Percentiles rank a stretch among this genome's conserved stretches.
Conservation (phyloP, 306 rosid species). For the Oxytropis ochrocephala region DNA sequence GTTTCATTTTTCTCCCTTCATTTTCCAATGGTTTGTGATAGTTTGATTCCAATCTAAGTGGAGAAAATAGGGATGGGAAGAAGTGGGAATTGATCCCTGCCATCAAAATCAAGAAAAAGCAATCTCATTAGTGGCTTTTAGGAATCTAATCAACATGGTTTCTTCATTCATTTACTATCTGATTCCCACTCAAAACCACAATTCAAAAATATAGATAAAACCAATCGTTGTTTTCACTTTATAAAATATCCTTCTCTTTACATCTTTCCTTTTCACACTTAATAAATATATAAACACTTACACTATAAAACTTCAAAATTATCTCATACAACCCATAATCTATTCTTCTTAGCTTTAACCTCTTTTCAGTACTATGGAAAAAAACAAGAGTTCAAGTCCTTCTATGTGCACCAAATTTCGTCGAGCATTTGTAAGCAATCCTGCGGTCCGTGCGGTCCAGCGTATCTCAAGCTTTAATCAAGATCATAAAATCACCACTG, state of each 20-base stretch:
- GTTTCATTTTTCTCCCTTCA: background rate
- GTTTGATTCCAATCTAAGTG: background rate
- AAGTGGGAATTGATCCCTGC: slow-evolving; percentile 49
- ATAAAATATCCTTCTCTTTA: background rate
- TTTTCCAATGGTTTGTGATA: background rate
- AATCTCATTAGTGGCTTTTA: slow-evolving; percentile 6
- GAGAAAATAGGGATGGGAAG: slow-evolving; percentile 8
- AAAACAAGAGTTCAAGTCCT: slow-evolving; percentile 15
- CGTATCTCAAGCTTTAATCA: slow-evolving; percentile 23
- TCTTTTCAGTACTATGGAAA: slow-evolving; percentile 28
- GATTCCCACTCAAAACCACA: slow-evolving; percentile 8
- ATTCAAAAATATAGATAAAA: background rate
- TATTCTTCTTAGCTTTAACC: background rate
- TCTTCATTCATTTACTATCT: background rate
- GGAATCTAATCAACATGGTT: slow-evolving; percentile 24
- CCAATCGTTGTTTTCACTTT: background rate
- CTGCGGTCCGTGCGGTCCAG: slow-evolving; percentile 22
- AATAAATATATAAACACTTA: background rate
- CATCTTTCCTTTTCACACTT: slow-evolving; percentile 13
- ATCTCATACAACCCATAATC: slow-evolving; percentile 15
- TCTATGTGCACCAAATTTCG: slow-evolving; percentile 47
- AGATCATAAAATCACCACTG: slow-evolving; percentile 18
- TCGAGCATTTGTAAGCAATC: slow-evolving; percentile 23
- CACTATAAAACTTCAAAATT: slow-evolving; percentile 18
- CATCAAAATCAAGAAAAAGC: slow-evolving; percentile 18